Percentiles rank a stretch among this genome's conserved stretches.
Evolutionary conservation across 2,329 filamentous ascomycete species (phyloP).

Genomic region (Volutella citrinella): DNA sequence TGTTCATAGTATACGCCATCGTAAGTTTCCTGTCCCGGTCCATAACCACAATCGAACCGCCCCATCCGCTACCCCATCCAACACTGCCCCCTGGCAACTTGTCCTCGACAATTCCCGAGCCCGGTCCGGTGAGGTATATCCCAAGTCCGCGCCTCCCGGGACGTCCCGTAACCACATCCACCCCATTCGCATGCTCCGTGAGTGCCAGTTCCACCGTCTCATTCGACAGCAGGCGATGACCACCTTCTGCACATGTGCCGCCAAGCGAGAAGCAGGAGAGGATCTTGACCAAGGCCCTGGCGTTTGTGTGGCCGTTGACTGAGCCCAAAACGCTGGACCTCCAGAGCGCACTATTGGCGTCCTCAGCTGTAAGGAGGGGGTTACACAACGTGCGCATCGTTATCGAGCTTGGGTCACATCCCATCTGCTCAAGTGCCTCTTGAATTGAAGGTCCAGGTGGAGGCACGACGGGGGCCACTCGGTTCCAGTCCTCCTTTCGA

Average conservation of each 20-base stretch:
- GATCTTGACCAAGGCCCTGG: too few relatives aligned
- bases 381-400: constrained; percentile 24
- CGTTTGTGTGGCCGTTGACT: too few relatives aligned
- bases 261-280: too few relatives aligned
- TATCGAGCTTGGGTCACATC: constrained; percentile 34
- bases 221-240: too few relatives aligned
- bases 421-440: not conserved
- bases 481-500: constrained; percentile 37
- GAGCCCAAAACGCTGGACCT: too few relatives aligned
- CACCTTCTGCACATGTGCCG: too few relatives aligned
- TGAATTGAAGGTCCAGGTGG: constrained; percentile 4
- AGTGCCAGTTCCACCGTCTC: too few relatives aligned
- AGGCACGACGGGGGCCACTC: constrained; percentile 35
- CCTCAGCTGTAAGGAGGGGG: too few relatives aligned
- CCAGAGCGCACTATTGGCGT: too few relatives aligned
- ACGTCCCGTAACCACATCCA: constrained; percentile 36
- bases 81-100: constrained; percentile 32
- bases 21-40: constrained; percentile 41
- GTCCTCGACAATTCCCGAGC: constrained; percentile 20
- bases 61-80: constrained; percentile 43
- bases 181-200: constrained; percentile 39
- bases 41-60: constrained; percentile 41
- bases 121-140: constrained; percentile 37
- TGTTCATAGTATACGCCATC: constrained; percentile 45
- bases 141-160: constrained; percentile 38